Percentiles rank a stretch among this genome's conserved stretches.
These are phyloP conservation scores for Penicillium fimorum DNA, from an alignment of 495 filamentous ascomycete species.

Conservation along the genomic window DNA sequence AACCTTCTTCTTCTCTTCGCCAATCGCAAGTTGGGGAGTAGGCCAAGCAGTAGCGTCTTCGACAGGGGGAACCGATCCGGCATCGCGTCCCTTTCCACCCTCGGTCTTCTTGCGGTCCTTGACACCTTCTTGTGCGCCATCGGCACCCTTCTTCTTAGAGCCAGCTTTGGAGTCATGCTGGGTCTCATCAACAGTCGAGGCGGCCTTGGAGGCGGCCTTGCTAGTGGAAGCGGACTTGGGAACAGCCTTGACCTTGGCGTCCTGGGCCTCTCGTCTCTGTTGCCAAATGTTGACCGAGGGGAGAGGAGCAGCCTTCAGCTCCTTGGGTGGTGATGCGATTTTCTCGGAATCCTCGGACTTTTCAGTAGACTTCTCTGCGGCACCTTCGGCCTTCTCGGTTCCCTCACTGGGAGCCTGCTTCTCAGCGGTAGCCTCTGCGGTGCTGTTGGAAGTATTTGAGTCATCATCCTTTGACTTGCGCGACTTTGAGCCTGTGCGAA, in stretches of 20 bases:
- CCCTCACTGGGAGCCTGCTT: conserved; percentile 38
- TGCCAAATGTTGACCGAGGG: conserved; percentile 86
- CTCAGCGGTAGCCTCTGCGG: conserved; percentile 47
- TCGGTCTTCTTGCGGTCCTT: conserved; percentile 47
- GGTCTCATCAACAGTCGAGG: conserved; percentile 35
- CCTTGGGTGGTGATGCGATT: conserved; percentile 51
- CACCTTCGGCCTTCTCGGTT: conserved; percentile 18
- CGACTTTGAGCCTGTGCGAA: conserved; percentile 59
- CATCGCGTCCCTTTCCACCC: conserved; percentile 42
- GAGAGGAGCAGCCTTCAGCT: conserved; percentile 75
- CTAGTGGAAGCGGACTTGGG: conserved; percentile 26
- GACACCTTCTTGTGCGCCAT: conserved; percentile 27
- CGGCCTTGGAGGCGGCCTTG: conserved; percentile 37
- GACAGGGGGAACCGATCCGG: conserved; percentile 52
- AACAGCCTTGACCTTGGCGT: conserved; percentile 61
- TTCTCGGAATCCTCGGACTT: conserved; percentile 45
- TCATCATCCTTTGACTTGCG: conserved; percentile 66
- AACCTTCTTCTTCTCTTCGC: conserved; percentile 68
- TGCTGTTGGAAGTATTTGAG: conserved; percentile 63
- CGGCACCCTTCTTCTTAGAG: conserved; percentile 47
- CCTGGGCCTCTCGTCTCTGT: conserved; percentile 66
- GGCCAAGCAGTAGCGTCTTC: conserved; percentile 83
- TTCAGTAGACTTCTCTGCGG: conserved; percentile 26
- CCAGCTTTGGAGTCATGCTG: conserved; percentile 46
- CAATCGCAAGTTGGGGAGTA: conserved; percentile 76